Evolutionary conservation across 257 asterid species (phyloP).

Genomic region (Solanum bulbocastanum): DNA sequence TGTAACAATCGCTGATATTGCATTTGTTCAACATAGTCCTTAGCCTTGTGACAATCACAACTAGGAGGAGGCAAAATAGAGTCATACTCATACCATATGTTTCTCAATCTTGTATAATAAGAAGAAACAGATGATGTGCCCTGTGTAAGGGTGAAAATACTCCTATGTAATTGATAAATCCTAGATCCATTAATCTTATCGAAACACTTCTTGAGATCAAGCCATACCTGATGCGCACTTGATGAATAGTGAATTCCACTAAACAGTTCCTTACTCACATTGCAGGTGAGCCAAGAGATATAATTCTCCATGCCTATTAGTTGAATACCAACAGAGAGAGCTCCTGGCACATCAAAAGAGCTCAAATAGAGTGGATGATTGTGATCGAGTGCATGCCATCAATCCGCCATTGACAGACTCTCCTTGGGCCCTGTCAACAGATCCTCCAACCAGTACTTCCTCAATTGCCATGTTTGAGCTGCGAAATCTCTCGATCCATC

Average conservation of each 20-base stretch:
- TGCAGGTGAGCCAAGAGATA: background rate
- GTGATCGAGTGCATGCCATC: background rate
- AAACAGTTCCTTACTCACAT: background rate
- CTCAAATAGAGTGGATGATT: too few species aligned
- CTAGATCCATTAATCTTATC: background rate
- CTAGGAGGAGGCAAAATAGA: background rate
- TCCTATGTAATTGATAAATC: background rate
- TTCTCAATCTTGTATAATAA: background rate
- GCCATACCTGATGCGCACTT: background rate
- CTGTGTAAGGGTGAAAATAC: background rate
- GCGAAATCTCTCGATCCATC: too few species aligned
- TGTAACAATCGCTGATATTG: background rate
- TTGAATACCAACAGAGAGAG: background rate
- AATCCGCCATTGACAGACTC: background rate
- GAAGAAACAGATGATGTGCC: background rate
- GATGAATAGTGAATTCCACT: background rate
- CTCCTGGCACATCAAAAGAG: background rate
- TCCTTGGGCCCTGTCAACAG: too few species aligned
- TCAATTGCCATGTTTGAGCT: too few species aligned
- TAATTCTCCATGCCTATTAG: background rate
- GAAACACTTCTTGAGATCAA: background rate
- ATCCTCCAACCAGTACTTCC: too few species aligned
- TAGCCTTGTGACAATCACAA: background rate
- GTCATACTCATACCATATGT: background rate
- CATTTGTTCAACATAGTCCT: background rate